Base-by-base conservation (phyloP, 129 eudicot species). In the Saposhnikovia divaricata region DNA sequence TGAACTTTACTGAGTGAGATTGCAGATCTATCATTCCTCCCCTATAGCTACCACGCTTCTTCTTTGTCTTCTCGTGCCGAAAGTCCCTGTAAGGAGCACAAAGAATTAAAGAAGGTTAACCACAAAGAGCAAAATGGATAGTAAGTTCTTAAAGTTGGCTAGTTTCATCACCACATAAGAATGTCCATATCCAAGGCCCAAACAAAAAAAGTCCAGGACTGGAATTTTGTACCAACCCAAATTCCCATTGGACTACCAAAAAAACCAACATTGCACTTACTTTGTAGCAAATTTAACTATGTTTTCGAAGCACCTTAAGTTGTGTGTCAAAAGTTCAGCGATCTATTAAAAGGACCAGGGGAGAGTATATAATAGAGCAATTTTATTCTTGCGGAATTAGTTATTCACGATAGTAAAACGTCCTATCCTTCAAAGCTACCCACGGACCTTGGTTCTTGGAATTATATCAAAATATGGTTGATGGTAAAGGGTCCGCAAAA, bases 11-110 rank as follows among this genome's bases (percentile, higher is more conserved):
- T 0, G 98, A 93, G 87, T 93, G 98, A 18, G 98, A 88, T 34
- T 88, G 85, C 68, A 87, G 83, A 83, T 93, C 97, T 51, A 93
- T 93, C 80, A 76, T 87, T 47, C 97, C 98, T 80, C 98, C 97
- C 77, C 97, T 86, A 37, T 93, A 91, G 89, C 96, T 91, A 77
- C 98, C 98, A 15, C 96, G 98, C 88, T 93, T 93, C 88, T 93
- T 93, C 89, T 93, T 93, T 6, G 98, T 93, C 83, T 93, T 93
- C 53, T 93, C 98, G 75, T 93, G 97, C 45, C 98, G 97, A 77
- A 93, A 93, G 79, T 81, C 97, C 93, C 97, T 93, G 75, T 39
- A 48, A 14, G 59, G 51, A 27, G 80, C 69, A 14, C 23, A 48
- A 34, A 34, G 1, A 71, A 16, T 38, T 39, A 18, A 39, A 28